A percentile compares a stretch with the other conserved stretches of the same genome.
Conservation (phyloP, 192 early-diverging fungal genomes). For the Haplosporangium gracile region DNA sequence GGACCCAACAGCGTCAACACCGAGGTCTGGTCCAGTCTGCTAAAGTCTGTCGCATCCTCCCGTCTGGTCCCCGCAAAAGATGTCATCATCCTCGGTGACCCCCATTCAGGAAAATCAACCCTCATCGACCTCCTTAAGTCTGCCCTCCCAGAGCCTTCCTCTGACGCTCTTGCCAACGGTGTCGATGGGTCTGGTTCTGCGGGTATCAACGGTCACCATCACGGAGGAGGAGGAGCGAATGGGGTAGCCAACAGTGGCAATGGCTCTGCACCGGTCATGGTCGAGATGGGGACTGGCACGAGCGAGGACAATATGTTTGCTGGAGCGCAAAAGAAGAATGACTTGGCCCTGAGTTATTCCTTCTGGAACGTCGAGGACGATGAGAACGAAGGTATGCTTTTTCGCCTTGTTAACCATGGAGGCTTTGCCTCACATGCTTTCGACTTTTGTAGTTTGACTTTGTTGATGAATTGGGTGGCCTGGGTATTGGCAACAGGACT, state of each 20-base stretch:
- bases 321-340: slow-evolving; percentile 67
- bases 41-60: slow-evolving; percentile 81
- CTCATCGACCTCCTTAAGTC: slow-evolving; percentile 77
- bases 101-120: slow-evolving; percentile 86
- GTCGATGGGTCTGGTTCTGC: slow-evolving; percentile 24
- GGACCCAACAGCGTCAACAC: slow-evolving; percentile 7
- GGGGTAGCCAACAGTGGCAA: slow-evolving; percentile 56
- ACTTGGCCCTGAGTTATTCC: slow-evolving; percentile 87
- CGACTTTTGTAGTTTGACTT: background rate
- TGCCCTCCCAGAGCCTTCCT: slow-evolving; percentile 55
- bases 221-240: slow-evolving; percentile 18
- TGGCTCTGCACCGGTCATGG: slow-evolving; percentile 57
- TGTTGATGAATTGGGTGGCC: background rate
- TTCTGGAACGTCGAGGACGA: slow-evolving; percentile 91
- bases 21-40: slow-evolving; percentile 86
- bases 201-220: slow-evolving; percentile 21
- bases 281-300: slow-evolving; percentile 59
- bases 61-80: slow-evolving; percentile 81
- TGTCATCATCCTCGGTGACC: slow-evolving; percentile 87
- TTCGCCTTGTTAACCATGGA: background rate
- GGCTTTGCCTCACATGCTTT: slow-evolving; percentile 6
- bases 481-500: slow-evolving; percentile 21
- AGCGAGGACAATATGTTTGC: slow-evolving; percentile 52
- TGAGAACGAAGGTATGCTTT: slow-evolving; percentile 77
- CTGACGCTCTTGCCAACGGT: slow-evolving; percentile 34